Conservation (phyloP, 352 stramenopile genomes). For the Globisporangium sylvaticum region DNA sequence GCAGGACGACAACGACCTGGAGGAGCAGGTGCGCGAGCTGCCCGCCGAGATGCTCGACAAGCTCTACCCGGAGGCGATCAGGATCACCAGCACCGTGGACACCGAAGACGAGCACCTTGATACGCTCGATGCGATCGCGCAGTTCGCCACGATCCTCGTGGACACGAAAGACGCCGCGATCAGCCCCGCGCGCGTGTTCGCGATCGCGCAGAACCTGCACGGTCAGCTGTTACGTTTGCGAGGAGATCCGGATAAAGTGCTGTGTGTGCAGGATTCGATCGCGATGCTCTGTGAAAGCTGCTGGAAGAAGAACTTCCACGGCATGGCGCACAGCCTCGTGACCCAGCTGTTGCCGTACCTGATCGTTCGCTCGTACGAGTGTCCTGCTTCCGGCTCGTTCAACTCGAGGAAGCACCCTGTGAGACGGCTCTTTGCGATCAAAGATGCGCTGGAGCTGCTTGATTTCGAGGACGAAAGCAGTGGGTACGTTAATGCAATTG, state of each 20-base stretch:
- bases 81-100: constrained; percentile 15
- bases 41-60: constrained; percentile 35
- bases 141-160: constrained; percentile 57
- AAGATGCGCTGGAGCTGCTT: constrained; percentile 69
- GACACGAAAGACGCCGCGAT: constrained; percentile 49
- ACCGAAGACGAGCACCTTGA: constrained; percentile 27
- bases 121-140: constrained; percentile 36
- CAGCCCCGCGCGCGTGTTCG: constrained; percentile 53
- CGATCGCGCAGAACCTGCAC: constrained; percentile 59
- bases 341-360: constrained; percentile 83
- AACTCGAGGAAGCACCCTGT: constrained; percentile 70
- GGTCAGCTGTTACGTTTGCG: constrained; percentile 54
- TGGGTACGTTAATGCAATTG: constrained; percentile 22
- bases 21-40: constrained; percentile 58
- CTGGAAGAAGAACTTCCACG: constrained; percentile 64
- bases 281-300: constrained; percentile 68
- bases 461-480: constrained; percentile 85
- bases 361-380: constrained; percentile 78
- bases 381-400: constrained; percentile 41
- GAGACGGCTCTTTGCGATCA: constrained; percentile 68
- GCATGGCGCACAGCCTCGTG: constrained; percentile 59
- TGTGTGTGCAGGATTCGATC: constrained; percentile 63
- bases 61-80: constrained; percentile 47
- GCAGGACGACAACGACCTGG: constrained; percentile 21
- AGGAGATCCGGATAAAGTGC: constrained; percentile 36